These are phyloP conservation scores for Globisporangium nunn DNA, from an alignment of 352 stramenopile genomes.

Conservation along the genomic window DNA sequence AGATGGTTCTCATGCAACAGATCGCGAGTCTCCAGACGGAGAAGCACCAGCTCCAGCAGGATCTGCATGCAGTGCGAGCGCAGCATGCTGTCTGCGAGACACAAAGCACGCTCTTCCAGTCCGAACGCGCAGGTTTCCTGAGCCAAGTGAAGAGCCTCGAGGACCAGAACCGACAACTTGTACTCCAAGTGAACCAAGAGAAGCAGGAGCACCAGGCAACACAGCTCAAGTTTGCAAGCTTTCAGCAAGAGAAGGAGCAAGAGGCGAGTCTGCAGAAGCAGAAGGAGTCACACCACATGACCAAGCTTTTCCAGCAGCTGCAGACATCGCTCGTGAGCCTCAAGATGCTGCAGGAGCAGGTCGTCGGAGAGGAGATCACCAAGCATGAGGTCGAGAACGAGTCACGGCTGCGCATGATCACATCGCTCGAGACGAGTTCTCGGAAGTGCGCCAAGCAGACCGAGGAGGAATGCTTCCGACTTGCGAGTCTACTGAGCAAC, in stretches of 20 bases:
- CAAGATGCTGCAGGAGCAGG: conserved; percentile 36
- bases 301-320: conserved; percentile 41
- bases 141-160: conserved; percentile 21
- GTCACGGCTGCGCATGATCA: conserved; percentile 51
- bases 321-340: conserved; percentile 44
- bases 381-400: conserved; percentile 42
- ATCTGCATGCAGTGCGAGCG: conserved; percentile 14
- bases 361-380: conserved; percentile 24
- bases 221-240: conserved; percentile 21
- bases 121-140: conserved; percentile 21
- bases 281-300: conserved; percentile 37
- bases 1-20: conserved; percentile 16
- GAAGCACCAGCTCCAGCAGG: conserved; percentile 5
- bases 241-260: conserved; percentile 33
- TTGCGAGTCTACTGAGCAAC: conserved; percentile 35
- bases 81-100: conserved; percentile 21
- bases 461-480: conserved; percentile 54
- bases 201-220: conserved; percentile 22
- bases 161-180: conserved; percentile 23
- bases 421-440: conserved; percentile 50
- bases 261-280: conserved; percentile 26
- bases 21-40: conserved; percentile 12
- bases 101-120: conserved; percentile 19
- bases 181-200: conserved; percentile 17
- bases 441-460: conserved; percentile 40